phyloP scores from a whole-genome alignment of 2,329 filamentous ascomycete species.

The Aspergillus intermedius region DNA sequence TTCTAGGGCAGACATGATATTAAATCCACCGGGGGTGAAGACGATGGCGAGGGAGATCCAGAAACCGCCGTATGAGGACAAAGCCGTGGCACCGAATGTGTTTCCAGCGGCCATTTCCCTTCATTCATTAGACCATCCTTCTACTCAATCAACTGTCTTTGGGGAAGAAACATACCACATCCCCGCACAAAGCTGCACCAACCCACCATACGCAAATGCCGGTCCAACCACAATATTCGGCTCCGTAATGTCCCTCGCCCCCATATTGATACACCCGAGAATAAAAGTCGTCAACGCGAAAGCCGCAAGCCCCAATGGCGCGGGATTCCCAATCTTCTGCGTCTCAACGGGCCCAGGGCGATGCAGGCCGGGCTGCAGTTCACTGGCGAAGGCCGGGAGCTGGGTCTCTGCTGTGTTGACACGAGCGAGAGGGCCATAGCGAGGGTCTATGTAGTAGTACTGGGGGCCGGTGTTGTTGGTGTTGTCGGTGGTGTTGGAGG shows the following conservation, averaged over 20 bases:
- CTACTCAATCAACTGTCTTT: neutral
- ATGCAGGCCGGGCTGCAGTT: constrained; percentile 61
- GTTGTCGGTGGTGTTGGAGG: neutral
- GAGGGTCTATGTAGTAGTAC: neutral
- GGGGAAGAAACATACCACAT: constrained; percentile 59
- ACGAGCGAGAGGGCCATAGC: constrained; percentile 40
- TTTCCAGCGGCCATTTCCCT: constrained; percentile 76
- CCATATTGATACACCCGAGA: constrained; percentile 64
- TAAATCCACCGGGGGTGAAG: constrained; percentile 57
- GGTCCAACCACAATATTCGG: constrained; percentile 60
- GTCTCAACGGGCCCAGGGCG: constrained; percentile 45
- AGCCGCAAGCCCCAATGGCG: constrained; percentile 63
- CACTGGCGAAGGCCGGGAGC: constrained; percentile 58
- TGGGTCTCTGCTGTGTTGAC: constrained; percentile 29
- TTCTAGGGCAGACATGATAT: constrained; percentile 46
- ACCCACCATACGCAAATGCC: constrained; percentile 65
- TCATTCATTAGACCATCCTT: neutral
- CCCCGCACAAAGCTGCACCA: constrained; percentile 68
- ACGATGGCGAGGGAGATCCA: constrained; percentile 70
- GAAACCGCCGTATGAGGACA: constrained; percentile 72
- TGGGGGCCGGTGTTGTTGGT: neutral
- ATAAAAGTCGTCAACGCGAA: constrained; percentile 75
- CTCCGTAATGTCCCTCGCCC: constrained; percentile 49
- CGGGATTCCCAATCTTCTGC: constrained; percentile 67
- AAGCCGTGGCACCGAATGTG: constrained; percentile 69